Evolutionary conservation across 73 alveolate species (phyloP).

Genomic region (Paramecium caudatum): DNA sequence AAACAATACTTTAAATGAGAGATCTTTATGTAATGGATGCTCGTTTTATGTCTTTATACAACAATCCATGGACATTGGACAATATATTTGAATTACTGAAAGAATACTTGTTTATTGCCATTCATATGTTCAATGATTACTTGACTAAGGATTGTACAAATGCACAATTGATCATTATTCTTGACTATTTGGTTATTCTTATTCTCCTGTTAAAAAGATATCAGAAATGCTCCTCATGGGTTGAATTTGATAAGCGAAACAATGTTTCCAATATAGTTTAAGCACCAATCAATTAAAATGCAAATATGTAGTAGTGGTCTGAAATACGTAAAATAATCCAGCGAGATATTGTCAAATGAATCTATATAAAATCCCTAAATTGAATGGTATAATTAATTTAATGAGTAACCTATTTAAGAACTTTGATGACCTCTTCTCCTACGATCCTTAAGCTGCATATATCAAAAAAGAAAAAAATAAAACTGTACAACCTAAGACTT

Average conservation of each 20-base stretch:
- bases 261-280: neutral
- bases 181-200: conserved; percentile 29
- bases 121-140: neutral
- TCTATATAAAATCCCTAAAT: neutral
- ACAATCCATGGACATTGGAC: neutral
- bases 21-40: conserved; percentile 23
- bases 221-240: neutral
- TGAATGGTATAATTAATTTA: neutral
- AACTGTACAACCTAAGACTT: neutral
- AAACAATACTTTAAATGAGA: neutral
- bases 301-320: neutral
- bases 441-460: neutral
- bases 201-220: neutral
- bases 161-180: neutral
- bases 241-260: neutral
- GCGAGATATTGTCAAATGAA: conserved; percentile 38
- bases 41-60: neutral
- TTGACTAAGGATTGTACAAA: neutral
- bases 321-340: conserved; percentile 27
- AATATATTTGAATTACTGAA: neutral
- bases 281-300: conserved; percentile 43
- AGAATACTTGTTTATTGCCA: neutral
- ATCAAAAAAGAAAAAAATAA: conserved; percentile 15
- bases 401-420: conserved; percentile 31
- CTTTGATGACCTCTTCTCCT: conserved; percentile 37